Base-by-base conservation (phyloP, 371 early-diverging fungal genomes). In the Syncephalastrum monosporum region DNA sequence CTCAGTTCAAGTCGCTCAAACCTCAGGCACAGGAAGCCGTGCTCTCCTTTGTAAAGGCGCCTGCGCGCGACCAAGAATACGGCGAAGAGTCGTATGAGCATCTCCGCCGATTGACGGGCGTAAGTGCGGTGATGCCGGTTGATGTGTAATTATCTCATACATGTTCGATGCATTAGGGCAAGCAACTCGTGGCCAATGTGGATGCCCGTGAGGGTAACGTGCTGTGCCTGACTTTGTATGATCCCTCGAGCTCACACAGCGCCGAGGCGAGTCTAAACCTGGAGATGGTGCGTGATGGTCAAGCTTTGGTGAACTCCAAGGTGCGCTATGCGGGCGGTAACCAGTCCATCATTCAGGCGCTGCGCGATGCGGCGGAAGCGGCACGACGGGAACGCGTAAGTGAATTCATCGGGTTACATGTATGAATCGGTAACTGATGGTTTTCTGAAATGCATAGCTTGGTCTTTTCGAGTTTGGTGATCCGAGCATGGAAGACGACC, bases 381-480 rank as follows among this genome's bases (percentile, higher is more conserved):
- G 81, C 75, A 69, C 71, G 79, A 68, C 74, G 81, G 46, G 71
- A 73, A 42, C 82, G 91, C 69, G 84, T 82, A 75, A 70, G 82
- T 78, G 17, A 25, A 10, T 47, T 13, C 15, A 53, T 19, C 29
- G 29, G 19, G 1, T 7, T 27, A 21, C 29, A 4, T 12, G 24
- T 46, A 13, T 49, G 16, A 24, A 21, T 14, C 15, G 10, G 5
- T 16, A 50, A 3, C 10, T 60, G 46, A 46, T 33, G 5, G n/a
- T 14, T 45, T 50, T 1, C 33, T 51, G 24, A 8, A 17, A 10
- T 33, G 7, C 0, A 42, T 67, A 86, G 79, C 57, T 80, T 44
- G 91, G 90, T 47, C 81, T 94, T 82, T 95, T 93, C 81, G 89
- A 90, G 66, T 94, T 92, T 69, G 96, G 96, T 42, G 96, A 96